Evolutionary conservation across 106 monocot species (phyloP).

Genomic region (Apostasia ramifera): DNA sequence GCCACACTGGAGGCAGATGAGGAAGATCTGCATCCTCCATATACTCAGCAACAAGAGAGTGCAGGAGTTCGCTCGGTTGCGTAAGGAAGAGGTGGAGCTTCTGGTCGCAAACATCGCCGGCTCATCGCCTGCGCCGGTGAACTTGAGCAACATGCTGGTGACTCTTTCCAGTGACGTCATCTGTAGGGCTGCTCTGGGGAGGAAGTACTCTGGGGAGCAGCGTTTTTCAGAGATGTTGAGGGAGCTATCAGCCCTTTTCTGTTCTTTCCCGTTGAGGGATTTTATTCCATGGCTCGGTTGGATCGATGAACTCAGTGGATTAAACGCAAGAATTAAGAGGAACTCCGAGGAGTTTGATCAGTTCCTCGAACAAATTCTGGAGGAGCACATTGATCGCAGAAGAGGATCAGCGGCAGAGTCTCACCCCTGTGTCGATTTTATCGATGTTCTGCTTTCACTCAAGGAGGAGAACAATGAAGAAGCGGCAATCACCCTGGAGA

Average conservation of each 20-base stretch:
- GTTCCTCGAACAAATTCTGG: slow-evolving; percentile 15
- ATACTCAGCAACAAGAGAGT: background rate
- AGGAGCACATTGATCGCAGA: slow-evolving; percentile 7
- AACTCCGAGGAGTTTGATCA: slow-evolving; percentile 7
- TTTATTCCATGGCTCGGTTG: slow-evolving; percentile 26
- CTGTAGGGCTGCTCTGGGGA: slow-evolving; percentile 19
- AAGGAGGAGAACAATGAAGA: background rate
- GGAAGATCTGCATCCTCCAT: background rate
- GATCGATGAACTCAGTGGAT: slow-evolving; percentile 27
- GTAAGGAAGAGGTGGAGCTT: background rate
- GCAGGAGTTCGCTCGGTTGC: background rate
- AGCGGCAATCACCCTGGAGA: background rate
- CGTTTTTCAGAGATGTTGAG: background rate
- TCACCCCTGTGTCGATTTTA: background rate
- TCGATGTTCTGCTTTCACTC: slow-evolving; percentile 18
- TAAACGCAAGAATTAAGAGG: slow-evolving; percentile 22
- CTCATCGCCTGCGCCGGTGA: background rate
- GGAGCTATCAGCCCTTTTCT: slow-evolving; percentile 13
- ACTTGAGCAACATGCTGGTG: slow-evolving; percentile 14
- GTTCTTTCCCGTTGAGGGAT: slow-evolving; percentile 17
- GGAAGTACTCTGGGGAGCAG: background rate
- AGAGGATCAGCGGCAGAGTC: background rate
- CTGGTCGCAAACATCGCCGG: background rate
- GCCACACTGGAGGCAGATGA: slow-evolving; percentile 26
- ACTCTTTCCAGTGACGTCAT: slow-evolving; percentile 8